Conservation (phyloP, 2,329 filamentous ascomycete genomes). For the Hypoxylon sp. region DNA sequence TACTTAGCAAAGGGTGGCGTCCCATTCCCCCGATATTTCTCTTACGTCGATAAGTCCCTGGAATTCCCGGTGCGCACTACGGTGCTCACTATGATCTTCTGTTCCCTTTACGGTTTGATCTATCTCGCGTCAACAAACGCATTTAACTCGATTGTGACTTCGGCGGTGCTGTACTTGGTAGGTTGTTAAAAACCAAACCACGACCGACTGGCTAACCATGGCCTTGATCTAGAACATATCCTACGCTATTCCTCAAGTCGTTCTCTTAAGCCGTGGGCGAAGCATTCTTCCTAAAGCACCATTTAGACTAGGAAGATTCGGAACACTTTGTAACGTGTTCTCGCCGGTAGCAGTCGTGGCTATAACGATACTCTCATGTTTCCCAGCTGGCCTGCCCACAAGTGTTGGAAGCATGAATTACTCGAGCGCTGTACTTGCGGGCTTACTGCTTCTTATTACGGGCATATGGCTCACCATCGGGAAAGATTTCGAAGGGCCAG, state of each 20-base stretch:
- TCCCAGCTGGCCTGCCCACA: neutral
- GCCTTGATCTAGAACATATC: neutral
- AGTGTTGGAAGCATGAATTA: neutral
- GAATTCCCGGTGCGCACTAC: neutral
- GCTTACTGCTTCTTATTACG: neutral
- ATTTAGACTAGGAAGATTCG: neutral
- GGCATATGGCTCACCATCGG: neutral
- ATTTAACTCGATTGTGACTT: neutral
- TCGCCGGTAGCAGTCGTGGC: neutral
- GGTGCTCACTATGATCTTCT: neutral
- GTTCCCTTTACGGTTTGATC: neutral
- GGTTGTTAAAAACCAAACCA: neutral
- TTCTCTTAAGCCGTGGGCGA: neutral
- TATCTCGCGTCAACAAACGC: neutral
- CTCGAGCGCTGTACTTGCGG: neutral
- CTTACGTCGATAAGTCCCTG: neutral
- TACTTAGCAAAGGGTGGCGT: neutral
- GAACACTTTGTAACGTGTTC: neutral
- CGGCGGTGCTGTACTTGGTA: neutral
- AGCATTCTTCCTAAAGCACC: neutral
- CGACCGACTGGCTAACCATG: neutral
- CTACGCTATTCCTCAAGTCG: neutral
- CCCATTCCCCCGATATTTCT: neutral
- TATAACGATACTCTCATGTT: neutral
- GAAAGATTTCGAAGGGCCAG: neutral